phyloP scores from a whole-genome alignment of 2,329 filamentous ascomycete genomes.

The Pseudogymnoascus sp. region DNA sequence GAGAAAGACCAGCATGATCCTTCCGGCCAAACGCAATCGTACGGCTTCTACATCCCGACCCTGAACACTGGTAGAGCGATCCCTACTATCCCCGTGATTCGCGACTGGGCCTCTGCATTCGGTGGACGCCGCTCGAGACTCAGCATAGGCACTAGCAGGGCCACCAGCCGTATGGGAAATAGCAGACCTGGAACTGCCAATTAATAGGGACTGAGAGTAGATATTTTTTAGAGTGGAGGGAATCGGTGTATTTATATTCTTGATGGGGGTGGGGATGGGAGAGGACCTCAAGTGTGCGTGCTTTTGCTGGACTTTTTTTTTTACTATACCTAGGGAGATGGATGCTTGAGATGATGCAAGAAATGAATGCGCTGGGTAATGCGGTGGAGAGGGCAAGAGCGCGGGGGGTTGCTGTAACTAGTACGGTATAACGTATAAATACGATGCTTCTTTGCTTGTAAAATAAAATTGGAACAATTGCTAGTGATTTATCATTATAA shows the following conservation, averaged over 20 bases:
- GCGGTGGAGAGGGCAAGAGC: neutral
- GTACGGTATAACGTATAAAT: neutral
- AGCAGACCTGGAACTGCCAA: neutral
- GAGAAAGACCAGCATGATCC: slow-evolving; percentile 81
- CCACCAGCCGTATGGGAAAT: neutral
- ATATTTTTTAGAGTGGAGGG: neutral
- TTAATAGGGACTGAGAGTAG: neutral
- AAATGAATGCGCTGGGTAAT: neutral
- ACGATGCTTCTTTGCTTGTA: neutral
- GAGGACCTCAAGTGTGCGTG: neutral
- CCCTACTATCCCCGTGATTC: neutral
- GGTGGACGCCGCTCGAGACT: neutral
- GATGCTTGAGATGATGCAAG: neutral
- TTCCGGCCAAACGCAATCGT: slow-evolving; percentile 70
- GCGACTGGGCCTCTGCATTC: neutral
- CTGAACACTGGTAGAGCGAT: slow-evolving; percentile 11
- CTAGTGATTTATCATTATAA: neutral
- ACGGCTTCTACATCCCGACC: slow-evolving; percentile 75
- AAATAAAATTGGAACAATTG: neutral
- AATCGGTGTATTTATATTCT: neutral
- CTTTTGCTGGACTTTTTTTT: neutral
- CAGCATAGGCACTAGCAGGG: neutral
- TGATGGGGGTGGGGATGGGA: neutral
- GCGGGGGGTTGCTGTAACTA: neutral
- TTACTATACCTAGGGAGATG: neutral